Base-by-base conservation (phyloP, 2,329 filamentous ascomycete species). In the Apiospora hydei region DNA sequence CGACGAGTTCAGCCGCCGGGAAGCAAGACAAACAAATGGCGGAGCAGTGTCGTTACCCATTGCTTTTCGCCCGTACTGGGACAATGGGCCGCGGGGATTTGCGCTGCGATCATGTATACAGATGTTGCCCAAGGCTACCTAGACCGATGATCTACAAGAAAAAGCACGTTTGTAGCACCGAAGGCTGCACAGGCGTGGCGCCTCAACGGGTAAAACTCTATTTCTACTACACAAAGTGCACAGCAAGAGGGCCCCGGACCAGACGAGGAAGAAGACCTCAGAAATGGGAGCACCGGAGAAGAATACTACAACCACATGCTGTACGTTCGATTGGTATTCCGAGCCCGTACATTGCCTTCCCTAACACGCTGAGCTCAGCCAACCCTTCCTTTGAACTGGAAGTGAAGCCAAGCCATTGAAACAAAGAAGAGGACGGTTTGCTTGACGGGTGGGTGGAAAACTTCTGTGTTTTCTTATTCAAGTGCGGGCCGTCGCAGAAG, bases 191-290 rank as follows among this genome's bases (percentile, higher is more conserved):
- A 24, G 11, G 21, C 57, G 57, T 64, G 57, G 57, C 57, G 57
- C 34, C 57, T 41, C 21, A 64, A 34, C 57, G 30, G 57, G 57
- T 34, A 64, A 41, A 64, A 64, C 57, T 64, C 57, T 64, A 64
- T n/a, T 64, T 64, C 34, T 64, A 64, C 57, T 64, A 64, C 57
- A 64, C 18, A 14, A 64, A n/a, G 8, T 41, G 34, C 4, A 34
- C 18, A 18, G 30, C 30, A 18, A 34, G 53, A 64, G 16, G 21
- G 46, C 46, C 46, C 21, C 21, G 8, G 21, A 11, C 18, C 10
- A 49, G 30, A 13, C 38, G 30, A n/a, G 18, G 30, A 38, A 11
- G 18, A 34, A 21, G 16, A 4, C 34, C 34, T 38, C 34, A 4
- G 34, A 8, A 38, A 38, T 6, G 5, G 3, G 34, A 38, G 34